Evolutionary conservation across 2,329 filamentous ascomycete genomes (phyloP), one percentile per base, ranked within the genome.

Genomic region (Ploettnerulaceae sp.): DNA sequence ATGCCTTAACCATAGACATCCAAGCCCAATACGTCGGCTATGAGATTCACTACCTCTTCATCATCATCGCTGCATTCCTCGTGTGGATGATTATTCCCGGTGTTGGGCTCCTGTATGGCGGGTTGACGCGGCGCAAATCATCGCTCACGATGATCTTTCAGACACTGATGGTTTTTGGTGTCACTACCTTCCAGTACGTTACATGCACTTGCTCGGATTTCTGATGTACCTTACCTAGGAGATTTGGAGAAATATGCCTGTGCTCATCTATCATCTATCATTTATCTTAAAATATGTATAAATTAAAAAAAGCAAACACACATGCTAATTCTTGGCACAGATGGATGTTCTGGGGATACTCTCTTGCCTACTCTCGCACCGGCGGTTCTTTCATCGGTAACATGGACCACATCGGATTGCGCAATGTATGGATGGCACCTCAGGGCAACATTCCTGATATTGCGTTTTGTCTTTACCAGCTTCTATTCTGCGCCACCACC

Each of bases 341-440:
- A n/a, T 97, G 93, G 91, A 97, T 95, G 64, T 95, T 97, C 68
- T 97, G 91, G 91, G 91, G 91, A 29, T 97, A 95, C 69, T 95
- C 91, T 8, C 75, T 97, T 51, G 90, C 91, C 42, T 95, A 97
- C 69, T 91, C 86, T 61, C 74, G 77, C 32, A 81, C 81, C 8
- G 86, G 83, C 3, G 88, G 79, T 56, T 96, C 86, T 70, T 97
- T 86, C 71, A 97, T 97, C 63, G 91, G 91, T 45, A 81, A 97
- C 66, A 71, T 97, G 44, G 76, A 82, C 57, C 86, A 93, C 67
- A 95, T 97, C 60, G 91, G 89, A 51, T 76, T 97, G n/a, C n/a
- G n/a, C n/a, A n/a, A n/a, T n/a, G n/a, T n/a, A n/a, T n/a, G n/a
- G 60, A 84, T 79, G 74, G 88, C 89, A 63, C 87, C 89, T 2